phyloP scores from a whole-genome alignment of 495 filamentous ascomycete genomes.

The Penicillium psychrofluorescens region DNA sequence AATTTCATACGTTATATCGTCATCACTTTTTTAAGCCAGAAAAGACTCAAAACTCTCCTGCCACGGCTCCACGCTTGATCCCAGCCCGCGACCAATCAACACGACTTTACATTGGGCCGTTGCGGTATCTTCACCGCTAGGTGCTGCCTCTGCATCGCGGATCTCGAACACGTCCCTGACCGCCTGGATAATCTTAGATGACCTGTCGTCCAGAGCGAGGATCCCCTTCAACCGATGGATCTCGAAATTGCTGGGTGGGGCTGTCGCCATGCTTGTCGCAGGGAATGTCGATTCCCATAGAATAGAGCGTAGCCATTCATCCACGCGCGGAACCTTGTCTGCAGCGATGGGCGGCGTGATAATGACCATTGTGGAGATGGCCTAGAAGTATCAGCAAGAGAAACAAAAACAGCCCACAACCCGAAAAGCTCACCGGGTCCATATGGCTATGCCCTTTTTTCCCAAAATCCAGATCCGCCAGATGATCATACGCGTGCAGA shows the following conservation, averaged over 20 bases:
- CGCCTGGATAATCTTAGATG: constrained; percentile 74
- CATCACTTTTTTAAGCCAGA: constrained; percentile 6
- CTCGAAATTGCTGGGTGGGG: constrained; percentile 43
- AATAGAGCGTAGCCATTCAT: constrained; percentile 75
- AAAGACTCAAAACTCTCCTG: constrained; percentile 27
- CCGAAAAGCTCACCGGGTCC: constrained; percentile 57
- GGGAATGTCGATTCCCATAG: constrained; percentile 77
- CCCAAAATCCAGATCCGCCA: constrained; percentile 58
- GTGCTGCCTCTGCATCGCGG: constrained; percentile 48
- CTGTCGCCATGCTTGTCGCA: not conserved
- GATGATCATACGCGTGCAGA: constrained; percentile 84
- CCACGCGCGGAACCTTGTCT: constrained; percentile 51
- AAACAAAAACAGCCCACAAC: not conserved
- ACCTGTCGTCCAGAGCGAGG: constrained; percentile 52
- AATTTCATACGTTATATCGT: not conserved
- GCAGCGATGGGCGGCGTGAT: constrained; percentile 47
- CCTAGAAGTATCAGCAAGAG: constrained; percentile 34
- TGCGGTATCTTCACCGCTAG: constrained; percentile 9
- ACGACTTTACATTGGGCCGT: constrained; percentile 60
- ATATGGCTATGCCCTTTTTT: constrained; percentile 70
- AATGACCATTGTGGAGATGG: constrained; percentile 80
- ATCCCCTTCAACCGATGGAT: constrained; percentile 85
- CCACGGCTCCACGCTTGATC: constrained; percentile 21
- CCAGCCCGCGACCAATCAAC: constrained; percentile 65
- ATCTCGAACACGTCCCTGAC: constrained; percentile 93